Percentiles rank a stretch among this genome's conserved stretches.
Conservation (phyloP, 2,329 filamentous ascomycete species). For the Coniochaeta sp. region DNA sequence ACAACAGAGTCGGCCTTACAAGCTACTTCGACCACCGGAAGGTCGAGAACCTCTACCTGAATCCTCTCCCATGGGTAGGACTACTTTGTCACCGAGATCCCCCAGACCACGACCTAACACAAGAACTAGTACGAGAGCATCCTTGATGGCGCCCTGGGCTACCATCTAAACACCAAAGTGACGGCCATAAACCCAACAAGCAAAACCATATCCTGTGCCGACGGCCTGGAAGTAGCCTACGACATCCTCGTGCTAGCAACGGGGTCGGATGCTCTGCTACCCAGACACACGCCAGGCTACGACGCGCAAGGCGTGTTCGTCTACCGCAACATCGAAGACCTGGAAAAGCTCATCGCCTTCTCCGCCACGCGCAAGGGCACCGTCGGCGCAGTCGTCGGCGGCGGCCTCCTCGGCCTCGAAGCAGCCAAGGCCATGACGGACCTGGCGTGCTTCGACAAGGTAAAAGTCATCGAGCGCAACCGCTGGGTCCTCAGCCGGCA, state of each 20-base stretch:
- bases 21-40: slow-evolving; percentile 82
- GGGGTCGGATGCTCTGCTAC: slow-evolving; percentile 76
- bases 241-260: slow-evolving; percentile 80
- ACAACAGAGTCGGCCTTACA: slow-evolving; percentile 84
- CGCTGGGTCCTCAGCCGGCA: slow-evolving; percentile 78
- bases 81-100: neutral
- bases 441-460: slow-evolving; percentile 62
- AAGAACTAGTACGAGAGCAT: slow-evolving; percentile 54
- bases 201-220: slow-evolving; percentile 64
- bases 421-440: slow-evolving; percentile 91
- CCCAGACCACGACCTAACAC: slow-evolving; percentile 1
- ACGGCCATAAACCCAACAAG: slow-evolving; percentile 55
- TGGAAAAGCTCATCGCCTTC: slow-evolving; percentile 70
- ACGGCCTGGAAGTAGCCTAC: slow-evolving; percentile 64
- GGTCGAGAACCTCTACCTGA: slow-evolving; percentile 83
- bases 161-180: slow-evolving; percentile 66
- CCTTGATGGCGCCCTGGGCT: slow-evolving; percentile 60
- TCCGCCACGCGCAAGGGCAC: slow-evolving; percentile 59
- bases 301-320: slow-evolving; percentile 82
- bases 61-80: slow-evolving; percentile 38
- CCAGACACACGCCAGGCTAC: slow-evolving; percentile 62
- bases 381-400: slow-evolving; percentile 71
- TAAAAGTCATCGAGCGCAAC: slow-evolving; percentile 77
- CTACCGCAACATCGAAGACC: slow-evolving; percentile 77
- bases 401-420: slow-evolving; percentile 78